These are phyloP conservation scores for Boletus vermiculosoides DNA, from an alignment of 768 basidiomycete species.

Conservation along the genomic window DNA sequence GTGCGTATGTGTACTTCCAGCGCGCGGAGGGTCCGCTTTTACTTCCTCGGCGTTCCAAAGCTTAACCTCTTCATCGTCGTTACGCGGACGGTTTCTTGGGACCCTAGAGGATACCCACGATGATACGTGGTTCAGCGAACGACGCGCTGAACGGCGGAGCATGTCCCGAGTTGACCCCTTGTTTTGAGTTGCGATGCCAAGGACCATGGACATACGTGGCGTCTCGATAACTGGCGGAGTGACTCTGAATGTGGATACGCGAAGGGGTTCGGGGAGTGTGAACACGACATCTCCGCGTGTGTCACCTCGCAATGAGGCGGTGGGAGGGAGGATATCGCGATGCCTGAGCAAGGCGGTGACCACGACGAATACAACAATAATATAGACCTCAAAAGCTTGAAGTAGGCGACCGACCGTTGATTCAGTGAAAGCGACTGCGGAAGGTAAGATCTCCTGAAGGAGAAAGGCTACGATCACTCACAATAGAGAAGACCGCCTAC, in stretches of 20 bases:
- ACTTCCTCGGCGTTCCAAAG: slow-evolving; percentile 38
- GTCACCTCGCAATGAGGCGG: neutral
- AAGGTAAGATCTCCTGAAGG: slow-evolving; percentile 11
- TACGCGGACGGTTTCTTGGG: slow-evolving; percentile 26
- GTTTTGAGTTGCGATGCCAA: slow-evolving; percentile 3
- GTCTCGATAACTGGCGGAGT: slow-evolving; percentile 24
- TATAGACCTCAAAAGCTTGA: slow-evolving; percentile 61
- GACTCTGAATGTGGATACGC: slow-evolving; percentile 28
- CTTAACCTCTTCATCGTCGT: slow-evolving; percentile 28
- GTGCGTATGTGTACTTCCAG: neutral
- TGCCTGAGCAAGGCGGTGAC: slow-evolving; percentile 41
- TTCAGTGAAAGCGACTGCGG: slow-evolving; percentile 66
- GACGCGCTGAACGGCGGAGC: slow-evolving; percentile 15
- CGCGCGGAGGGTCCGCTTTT: slow-evolving; percentile 10
- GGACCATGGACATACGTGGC: slow-evolving; percentile 25
- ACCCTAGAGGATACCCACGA: slow-evolving; percentile 39
- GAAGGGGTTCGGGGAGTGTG: slow-evolving; percentile 26
- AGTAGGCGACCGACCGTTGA: slow-evolving; percentile 65
- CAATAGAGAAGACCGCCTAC: slow-evolving; percentile 56
- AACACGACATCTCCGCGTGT: neutral
- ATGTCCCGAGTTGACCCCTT: slow-evolving; percentile 11
- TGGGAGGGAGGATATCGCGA: slow-evolving; percentile 3
- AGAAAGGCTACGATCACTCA: slow-evolving; percentile 38
- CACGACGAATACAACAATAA: slow-evolving; percentile 57
- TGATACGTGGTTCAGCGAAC: slow-evolving; percentile 32